These are phyloP conservation scores for Kalmusia sp. DNA, from an alignment of 2,329 filamentous ascomycete genomes.

Conservation along the genomic window DNA sequence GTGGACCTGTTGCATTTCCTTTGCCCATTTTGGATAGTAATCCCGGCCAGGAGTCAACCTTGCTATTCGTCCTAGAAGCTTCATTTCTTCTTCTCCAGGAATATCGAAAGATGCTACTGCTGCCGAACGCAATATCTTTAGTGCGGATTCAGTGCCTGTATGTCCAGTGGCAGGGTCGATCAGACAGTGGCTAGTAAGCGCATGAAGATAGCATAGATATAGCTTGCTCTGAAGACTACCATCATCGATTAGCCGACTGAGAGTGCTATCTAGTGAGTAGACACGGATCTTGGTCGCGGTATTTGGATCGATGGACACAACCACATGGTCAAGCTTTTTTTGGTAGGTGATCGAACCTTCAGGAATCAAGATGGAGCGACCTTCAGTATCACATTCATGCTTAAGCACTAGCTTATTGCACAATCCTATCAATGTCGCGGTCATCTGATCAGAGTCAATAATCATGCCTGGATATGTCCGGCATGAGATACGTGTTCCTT, in stretches of 20 bases:
- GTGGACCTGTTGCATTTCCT: constrained; percentile 51
- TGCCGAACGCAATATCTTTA: constrained; percentile 58
- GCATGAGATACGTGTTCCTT: constrained; percentile 22
- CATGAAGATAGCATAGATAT: constrained; percentile 60
- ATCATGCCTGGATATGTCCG: constrained; percentile 34
- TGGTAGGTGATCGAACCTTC: constrained; percentile 18
- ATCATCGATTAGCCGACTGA: constrained; percentile 61
- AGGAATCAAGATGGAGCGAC: constrained; percentile 49
- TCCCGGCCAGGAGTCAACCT: constrained; percentile 41
- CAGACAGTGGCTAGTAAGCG: constrained; percentile 60
- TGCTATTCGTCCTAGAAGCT: constrained; percentile 34
- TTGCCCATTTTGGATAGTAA: constrained; percentile 54
- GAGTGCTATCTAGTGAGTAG: constrained; percentile 58
- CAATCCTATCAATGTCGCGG: constrained; percentile 34
- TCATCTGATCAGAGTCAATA: constrained; percentile 29
- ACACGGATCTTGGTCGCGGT: constrained; percentile 42
- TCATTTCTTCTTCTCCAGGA: constrained; percentile 34
- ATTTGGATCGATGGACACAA: constrained; percentile 21
- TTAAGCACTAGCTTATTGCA: constrained; percentile 30
- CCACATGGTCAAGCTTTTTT: constrained; percentile 13
- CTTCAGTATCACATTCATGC: constrained; percentile 6
- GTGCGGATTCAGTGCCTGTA: constrained; percentile 64
- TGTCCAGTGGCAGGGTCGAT: constrained; percentile 56
- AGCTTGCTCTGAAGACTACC: constrained; percentile 61
- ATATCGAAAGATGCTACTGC: constrained; percentile 56